Evolutionary conservation across 2,329 filamentous ascomycete genomes (phyloP).

Genomic region (Paradendryphiella salina): DNA sequence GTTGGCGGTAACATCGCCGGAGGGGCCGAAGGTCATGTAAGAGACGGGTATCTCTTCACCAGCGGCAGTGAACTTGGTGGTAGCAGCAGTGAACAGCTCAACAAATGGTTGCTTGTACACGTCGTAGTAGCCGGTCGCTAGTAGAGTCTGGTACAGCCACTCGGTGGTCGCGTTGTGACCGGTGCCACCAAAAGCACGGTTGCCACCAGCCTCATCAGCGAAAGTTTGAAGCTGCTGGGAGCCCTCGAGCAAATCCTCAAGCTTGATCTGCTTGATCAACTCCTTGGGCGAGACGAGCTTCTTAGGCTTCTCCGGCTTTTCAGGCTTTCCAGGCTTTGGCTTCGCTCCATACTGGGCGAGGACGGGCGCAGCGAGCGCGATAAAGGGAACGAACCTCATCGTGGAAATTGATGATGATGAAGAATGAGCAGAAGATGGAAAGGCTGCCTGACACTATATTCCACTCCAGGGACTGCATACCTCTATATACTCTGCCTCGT

Average conservation of each 20-base stretch:
- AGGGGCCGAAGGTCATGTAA: slow-evolving; percentile 61
- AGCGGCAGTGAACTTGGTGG: slow-evolving; percentile 29
- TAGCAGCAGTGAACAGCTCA: slow-evolving; percentile 41
- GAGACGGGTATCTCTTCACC: slow-evolving; percentile 30
- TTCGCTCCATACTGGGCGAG: slow-evolving; percentile 20
- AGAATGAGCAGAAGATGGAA: slow-evolving; percentile 12
- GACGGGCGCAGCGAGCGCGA: slow-evolving; percentile 31
- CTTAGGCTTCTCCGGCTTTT: neutral
- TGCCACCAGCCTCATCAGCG: slow-evolving; percentile 39
- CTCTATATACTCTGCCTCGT: slow-evolving; percentile 28
- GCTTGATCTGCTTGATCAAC: slow-evolving; percentile 36
- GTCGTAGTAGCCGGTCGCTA: slow-evolving; percentile 39
- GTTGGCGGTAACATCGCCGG: slow-evolving; percentile 62
- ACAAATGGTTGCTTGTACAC: slow-evolving; percentile 43
- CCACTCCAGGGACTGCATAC: neutral
- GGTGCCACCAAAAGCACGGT: slow-evolving; percentile 42
- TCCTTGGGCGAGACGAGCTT: slow-evolving; percentile 26
- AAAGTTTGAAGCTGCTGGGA: slow-evolving; percentile 41
- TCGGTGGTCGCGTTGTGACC: slow-evolving; percentile 44
- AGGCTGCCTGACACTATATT: slow-evolving; percentile 9
- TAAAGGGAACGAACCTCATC: slow-evolving; percentile 38
- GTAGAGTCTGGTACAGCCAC: slow-evolving; percentile 39
- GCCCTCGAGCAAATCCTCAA: slow-evolving; percentile 39
- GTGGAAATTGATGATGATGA: slow-evolving; percentile 12
- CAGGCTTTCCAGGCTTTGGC: slow-evolving; percentile 11